Base-by-base conservation (phyloP, 257 asterid genomes). In the Capsicum baccatum region DNA sequence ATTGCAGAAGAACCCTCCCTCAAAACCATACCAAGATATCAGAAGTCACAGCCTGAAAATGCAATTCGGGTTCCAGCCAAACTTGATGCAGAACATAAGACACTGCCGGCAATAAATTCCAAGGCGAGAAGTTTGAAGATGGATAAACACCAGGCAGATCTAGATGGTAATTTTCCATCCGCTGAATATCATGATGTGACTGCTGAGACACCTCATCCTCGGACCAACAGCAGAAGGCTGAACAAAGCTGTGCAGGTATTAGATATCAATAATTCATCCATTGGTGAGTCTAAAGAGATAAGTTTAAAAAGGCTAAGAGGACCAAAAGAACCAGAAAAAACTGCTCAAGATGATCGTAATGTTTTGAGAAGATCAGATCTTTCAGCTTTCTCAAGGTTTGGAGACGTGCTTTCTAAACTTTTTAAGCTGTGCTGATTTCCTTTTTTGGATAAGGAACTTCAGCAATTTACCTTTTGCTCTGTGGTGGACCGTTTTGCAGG, bases 361-460 rank as follows among this genome's bases (percentile, higher is more conserved):
- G 89, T 86, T 89, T 88, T 95, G 89, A 90, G 91, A 69, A 94
- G 89, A 79, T 92, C 92, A 80, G 96, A 89, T 86, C 97, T 91
- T 84, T 94, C 98, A 68, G 98, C 97, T 85, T 93, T 93, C 91
- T 92, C 98, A 83, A 92, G 99, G 99, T 96, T 85, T 86, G 82
- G 83, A 50, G 73, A 82, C 78, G 33, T 87, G 85, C 79, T 82
- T 52, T 82, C 55, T 82, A 50, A 26, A 33, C 16, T 82, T 48
- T 64, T 82, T 26, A 79, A 89, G 86, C 90, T 83, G 91, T 55
- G 90, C 81, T 81, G 97, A 85, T 33, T 78, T 54, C 82, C 66
- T 78, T 26, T 78, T 48, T 78, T 78, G 47, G 66, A 78, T 78
- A 64, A 48, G 80, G 64, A 33, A 78, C 50, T 78, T 54, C 66